A percentile compares a stretch with the other conserved stretches of the same genome.
Conservation (phyloP, 345 rosid genomes). For the Populus davidiana region DNA sequence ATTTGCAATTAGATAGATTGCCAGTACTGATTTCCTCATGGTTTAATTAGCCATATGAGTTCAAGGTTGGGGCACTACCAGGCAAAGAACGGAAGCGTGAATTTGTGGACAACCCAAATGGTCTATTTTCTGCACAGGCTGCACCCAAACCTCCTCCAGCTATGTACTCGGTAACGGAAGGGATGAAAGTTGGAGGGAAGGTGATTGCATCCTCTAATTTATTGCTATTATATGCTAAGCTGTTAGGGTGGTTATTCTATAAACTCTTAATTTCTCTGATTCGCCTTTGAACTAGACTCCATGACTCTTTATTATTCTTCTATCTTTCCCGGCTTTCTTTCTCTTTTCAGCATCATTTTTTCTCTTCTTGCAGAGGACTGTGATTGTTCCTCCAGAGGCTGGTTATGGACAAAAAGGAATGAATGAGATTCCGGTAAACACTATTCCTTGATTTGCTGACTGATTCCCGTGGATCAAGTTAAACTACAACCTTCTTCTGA, state of each 20-base stretch:
- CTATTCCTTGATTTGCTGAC: not conserved
- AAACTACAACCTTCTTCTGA: not conserved
- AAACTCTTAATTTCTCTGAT: not conserved
- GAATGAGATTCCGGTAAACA: slow-evolving; percentile 82
- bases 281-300: not conserved
- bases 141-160: slow-evolving; percentile 97
- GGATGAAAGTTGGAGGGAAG: slow-evolving; percentile 95
- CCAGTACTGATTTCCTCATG: slow-evolving; percentile 2
- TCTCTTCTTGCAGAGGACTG: slow-evolving; percentile 60
- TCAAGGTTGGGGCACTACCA: slow-evolving; percentile 77
- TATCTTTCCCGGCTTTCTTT: not conserved
- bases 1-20: not conserved
- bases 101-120: slow-evolving; percentile 86
- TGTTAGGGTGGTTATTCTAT: not conserved
- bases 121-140: slow-evolving; percentile 91
- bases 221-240: not conserved
- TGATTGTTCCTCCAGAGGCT: slow-evolving; percentile 76
- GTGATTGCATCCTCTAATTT: slow-evolving; percentile 28
- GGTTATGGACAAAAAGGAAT: slow-evolving; percentile 82
- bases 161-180: slow-evolving; percentile 67
- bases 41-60: slow-evolving; percentile 68
- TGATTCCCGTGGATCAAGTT: not conserved
- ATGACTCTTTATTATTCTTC: not conserved
- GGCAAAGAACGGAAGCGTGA: slow-evolving; percentile 90
- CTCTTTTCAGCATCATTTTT: not conserved